phyloP scores from a whole-genome alignment of 2,329 filamentous ascomycete genomes.

The Drechslera avenae region DNA sequence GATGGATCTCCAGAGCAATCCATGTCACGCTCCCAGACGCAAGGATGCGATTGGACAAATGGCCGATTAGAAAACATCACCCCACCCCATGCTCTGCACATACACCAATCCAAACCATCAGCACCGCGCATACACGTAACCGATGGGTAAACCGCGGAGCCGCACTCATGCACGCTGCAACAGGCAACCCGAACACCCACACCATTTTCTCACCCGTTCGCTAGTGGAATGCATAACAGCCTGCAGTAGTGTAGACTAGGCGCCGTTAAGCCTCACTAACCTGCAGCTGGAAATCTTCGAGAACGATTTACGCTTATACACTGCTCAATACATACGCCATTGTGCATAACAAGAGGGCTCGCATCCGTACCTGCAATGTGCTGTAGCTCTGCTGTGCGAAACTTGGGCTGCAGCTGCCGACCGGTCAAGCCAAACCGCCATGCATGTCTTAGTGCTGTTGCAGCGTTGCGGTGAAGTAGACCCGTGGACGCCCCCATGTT shows the following conservation, averaged over 20 bases:
- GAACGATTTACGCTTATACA: constrained; percentile 5
- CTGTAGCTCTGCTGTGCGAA: constrained; percentile 2
- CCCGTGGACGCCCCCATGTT: not conserved
- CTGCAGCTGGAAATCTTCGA: constrained; percentile 9
- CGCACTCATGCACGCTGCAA: constrained; percentile 5
- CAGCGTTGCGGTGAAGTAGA: constrained; percentile 7
- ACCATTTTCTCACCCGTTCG: constrained; percentile 6
- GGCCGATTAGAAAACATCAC: not conserved
- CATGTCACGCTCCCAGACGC: no score
- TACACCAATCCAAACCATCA: not conserved
- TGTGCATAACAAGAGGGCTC: constrained; percentile 9
- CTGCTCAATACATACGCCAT: constrained; percentile 6
- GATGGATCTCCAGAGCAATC: no score
- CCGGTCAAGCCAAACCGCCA: constrained; percentile 7
- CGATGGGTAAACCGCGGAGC: constrained; percentile 12
- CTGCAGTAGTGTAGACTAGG: constrained; percentile 14
- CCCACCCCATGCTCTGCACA: not conserved
- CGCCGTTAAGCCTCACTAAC: constrained; percentile 16
- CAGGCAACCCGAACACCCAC: constrained; percentile 4
- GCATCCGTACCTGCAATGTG: constrained; percentile 10
- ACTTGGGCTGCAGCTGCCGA: constrained; percentile 2
- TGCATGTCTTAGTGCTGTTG: not conserved
- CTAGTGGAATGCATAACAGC: constrained; percentile 13
- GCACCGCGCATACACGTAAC: not conserved
- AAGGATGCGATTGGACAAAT: no score